These are phyloP conservation scores for Fusarium staphyleae DNA, from an alignment of 2,329 filamentous ascomycete species.

Conservation along the genomic window DNA sequence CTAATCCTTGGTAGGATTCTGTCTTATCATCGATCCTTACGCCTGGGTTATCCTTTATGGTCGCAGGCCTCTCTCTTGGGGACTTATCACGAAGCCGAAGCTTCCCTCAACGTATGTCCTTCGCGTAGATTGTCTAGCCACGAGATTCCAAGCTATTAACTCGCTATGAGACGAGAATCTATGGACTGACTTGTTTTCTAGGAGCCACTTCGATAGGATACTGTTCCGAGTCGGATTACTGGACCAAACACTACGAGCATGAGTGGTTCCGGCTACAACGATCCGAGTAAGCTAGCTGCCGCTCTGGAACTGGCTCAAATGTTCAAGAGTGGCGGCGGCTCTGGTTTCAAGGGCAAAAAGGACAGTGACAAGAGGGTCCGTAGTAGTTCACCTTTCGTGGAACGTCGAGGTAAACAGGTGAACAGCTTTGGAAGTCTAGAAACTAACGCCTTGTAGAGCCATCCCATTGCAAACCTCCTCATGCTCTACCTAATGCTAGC, in stretches of 20 bases:
- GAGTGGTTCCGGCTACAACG: slow-evolving; percentile 34
- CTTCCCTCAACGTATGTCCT: not conserved
- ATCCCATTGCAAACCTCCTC: slow-evolving; percentile 4
- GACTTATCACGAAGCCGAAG: not conserved
- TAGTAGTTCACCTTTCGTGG: slow-evolving; percentile 4
- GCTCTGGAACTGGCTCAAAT: slow-evolving; percentile 39
- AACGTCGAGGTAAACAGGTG: slow-evolving; percentile 17
- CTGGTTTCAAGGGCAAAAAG: not conserved
- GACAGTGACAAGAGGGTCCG: not conserved
- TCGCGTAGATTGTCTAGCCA: not conserved
- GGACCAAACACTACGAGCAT: not conserved
- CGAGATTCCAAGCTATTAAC: not conserved
- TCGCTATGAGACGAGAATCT: not conserved
- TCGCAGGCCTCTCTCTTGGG: not conserved
- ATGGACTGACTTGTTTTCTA: not conserved
- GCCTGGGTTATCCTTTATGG: not conserved
- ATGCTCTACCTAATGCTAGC: not conserved
- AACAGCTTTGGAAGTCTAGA: not conserved
- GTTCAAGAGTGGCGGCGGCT: slow-evolving; percentile 33
- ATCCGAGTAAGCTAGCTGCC: slow-evolving; percentile 38
- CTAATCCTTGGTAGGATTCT: no score
- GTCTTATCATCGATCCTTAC: no score
- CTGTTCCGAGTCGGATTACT: not conserved
- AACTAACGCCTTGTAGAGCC: slow-evolving; percentile 12
- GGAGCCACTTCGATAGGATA: not conserved